A percentile compares a stretch with the other conserved stretches of the same genome.
phyloP scores from a whole-genome alignment of 495 filamentous ascomycete genomes.

The Talaromyces wortmannii region DNA sequence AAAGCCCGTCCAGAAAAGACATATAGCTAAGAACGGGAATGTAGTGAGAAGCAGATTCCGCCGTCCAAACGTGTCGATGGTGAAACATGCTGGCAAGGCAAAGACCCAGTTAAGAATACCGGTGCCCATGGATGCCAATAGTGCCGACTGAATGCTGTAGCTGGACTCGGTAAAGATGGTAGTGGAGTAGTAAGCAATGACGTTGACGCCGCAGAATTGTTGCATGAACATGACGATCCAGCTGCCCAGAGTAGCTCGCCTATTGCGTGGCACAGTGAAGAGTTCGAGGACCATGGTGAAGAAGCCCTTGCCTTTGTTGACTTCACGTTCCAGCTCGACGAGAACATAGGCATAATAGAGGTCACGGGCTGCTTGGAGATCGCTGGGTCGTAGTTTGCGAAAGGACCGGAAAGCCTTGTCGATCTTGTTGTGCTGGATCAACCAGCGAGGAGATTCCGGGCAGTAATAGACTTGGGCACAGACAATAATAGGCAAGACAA shows the following conservation, averaged over 20 bases:
- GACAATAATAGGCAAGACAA: slow-evolving; percentile 34
- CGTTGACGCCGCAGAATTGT: slow-evolving; percentile 47
- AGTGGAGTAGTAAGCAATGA: slow-evolving; percentile 48
- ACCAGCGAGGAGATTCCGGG: slow-evolving; percentile 63
- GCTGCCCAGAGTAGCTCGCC: slow-evolving; percentile 44
- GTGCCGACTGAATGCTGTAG: slow-evolving; percentile 33
- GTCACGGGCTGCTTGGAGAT: slow-evolving; percentile 46
- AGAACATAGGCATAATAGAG: slow-evolving; percentile 46
- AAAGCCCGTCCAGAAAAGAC: slow-evolving; percentile 50
- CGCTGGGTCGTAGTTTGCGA: slow-evolving; percentile 30
- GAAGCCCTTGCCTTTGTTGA: slow-evolving; percentile 38
- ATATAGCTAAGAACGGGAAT: slow-evolving; percentile 55
- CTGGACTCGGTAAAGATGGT: slow-evolving; percentile 48
- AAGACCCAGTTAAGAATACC: slow-evolving; percentile 63
- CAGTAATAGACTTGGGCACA: slow-evolving; percentile 51
- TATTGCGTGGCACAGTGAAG: slow-evolving; percentile 46
- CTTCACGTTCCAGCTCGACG: slow-evolving; percentile 34
- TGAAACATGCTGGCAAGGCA: slow-evolving; percentile 60
- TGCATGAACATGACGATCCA: slow-evolving; percentile 48
- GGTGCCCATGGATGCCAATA: slow-evolving; percentile 54
- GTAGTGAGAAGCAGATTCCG: slow-evolving; percentile 58
- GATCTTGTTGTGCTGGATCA: slow-evolving; percentile 49
- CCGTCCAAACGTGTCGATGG: slow-evolving; percentile 59
- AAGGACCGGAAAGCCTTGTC: slow-evolving; percentile 38
- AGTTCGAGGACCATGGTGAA: slow-evolving; percentile 46